Percentiles rank a stretch among this genome's conserved stretches.
These are phyloP conservation scores for Stipa capillata DNA, from an alignment of 176 grass and related monocot species.

Conservation along the genomic window DNA sequence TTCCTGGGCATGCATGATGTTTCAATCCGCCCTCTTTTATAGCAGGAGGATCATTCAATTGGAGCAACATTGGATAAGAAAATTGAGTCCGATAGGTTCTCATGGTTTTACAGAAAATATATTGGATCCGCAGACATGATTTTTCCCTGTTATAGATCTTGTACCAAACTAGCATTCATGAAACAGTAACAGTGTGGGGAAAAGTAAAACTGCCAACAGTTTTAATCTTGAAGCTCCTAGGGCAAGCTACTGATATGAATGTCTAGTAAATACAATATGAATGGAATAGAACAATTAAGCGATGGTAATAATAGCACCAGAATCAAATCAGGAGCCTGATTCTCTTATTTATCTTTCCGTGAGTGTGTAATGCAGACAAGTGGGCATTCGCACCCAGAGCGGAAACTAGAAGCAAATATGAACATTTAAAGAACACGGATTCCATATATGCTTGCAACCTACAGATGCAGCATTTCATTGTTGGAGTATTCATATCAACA, in stretches of 20 bases:
- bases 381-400: background rate
- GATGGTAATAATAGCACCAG: background rate
- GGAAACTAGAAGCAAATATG: background rate
- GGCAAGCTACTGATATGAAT: background rate
- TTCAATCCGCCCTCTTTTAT: background rate
- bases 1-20: background rate
- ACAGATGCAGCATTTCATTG: background rate
- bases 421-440: background rate
- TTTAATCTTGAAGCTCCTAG: background rate
- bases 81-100: background rate
- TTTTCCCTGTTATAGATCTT: background rate
- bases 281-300: background rate
- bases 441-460: background rate
- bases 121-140: background rate
- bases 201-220: background rate
- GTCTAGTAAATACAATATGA: background rate
- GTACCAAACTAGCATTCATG: constrained; percentile 8
- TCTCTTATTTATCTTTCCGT: background rate
- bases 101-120: background rate
- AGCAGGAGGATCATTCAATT: background rate
- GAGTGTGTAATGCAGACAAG: background rate
- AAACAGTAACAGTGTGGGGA: background rate
- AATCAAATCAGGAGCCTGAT: background rate
- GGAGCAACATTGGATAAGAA: background rate
- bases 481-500: background rate